A percentile compares a stretch with the other conserved stretches of the same genome.
Evolutionary conservation across 805 yeast species (phyloP).

Genomic region (Kuraishia hungarica): DNA sequence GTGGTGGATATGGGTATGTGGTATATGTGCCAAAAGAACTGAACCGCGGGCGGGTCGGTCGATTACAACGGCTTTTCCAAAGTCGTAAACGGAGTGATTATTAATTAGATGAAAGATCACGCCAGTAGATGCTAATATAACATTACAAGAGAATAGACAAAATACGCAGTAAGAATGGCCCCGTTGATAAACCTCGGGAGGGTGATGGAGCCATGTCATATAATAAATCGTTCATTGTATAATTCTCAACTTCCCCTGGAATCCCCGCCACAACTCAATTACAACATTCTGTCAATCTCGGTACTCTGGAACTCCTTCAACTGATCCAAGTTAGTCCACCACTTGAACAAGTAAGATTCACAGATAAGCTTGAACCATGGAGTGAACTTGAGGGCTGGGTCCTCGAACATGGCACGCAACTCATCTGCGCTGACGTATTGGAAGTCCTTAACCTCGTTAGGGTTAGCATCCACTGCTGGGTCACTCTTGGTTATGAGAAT

Average conservation of each 20-base stretch:
- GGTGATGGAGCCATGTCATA: background rate
- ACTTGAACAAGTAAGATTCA: slow-evolving; percentile 77
- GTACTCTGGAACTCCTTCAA: slow-evolving; percentile 40
- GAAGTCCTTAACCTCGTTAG: slow-evolving; percentile 80
- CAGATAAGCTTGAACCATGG: slow-evolving; percentile 99
- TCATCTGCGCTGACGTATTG: slow-evolving; percentile 65
- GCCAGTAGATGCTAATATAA: background rate
- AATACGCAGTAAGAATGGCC: background rate
- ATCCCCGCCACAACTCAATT: slow-evolving; percentile 6
- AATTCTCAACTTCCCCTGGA: background rate
- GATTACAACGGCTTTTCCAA: background rate
- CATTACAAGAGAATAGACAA: background rate
- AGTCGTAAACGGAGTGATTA: background rate
- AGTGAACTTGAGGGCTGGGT: slow-evolving; percentile 60
- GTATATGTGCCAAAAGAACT: no score
- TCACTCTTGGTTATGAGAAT: slow-evolving; percentile 66
- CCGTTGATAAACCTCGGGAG: background rate
- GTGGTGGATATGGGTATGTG: no score
- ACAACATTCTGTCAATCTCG: slow-evolving; percentile 42
- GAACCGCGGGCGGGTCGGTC: no score
- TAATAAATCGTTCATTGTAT: background rate
- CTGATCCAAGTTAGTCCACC: slow-evolving; percentile 81
- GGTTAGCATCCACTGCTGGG: slow-evolving; percentile 41
- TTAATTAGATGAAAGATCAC: background rate
- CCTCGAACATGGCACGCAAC: slow-evolving; percentile 69